Evolutionary conservation across 768 basidiomycete species (phyloP), one percentile per base, ranked within the genome.

Genomic region (Mycena metata): DNA sequence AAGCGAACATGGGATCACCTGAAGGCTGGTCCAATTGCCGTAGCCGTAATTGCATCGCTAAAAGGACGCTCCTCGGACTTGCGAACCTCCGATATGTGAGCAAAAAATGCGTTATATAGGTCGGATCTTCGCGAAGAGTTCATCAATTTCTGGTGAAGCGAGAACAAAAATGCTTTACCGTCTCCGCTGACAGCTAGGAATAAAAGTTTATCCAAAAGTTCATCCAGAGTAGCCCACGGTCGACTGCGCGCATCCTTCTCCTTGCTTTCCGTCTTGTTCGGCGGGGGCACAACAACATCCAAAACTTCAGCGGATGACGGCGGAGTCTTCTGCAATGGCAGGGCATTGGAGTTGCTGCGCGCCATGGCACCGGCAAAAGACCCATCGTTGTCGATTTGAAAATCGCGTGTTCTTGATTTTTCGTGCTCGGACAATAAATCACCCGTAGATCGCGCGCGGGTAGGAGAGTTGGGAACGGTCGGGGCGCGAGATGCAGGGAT

Each of bases 41-140:
- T 87, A 95, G 91, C 52, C 93, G 89, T 75, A 94, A 92, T 78
- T 95, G 92, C 91, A 96, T 94, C 7, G 93, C 91, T 50, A 95
- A 83, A n/a, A 96, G 82, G 19, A 96, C 81, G 65, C 86, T 90
- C 46, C 94, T 88, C 10, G 94, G 94, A 39, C 86, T 91, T 43
- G 93, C 87, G 76, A 96, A 96, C 66, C 93, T 85, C 39, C 94
- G 91, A 75, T 93, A 95, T 10, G 93, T 94, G 43, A 95, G 85
- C 52, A 96, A 82, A 78, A 96, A 95, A 77, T 94, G 90, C 3
- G 88, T 87, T 35, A 94, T 88, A 75, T 89, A 96, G 6, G 88
- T 85, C 15, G 92, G 87, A 76, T 96, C 94, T 96, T 43, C n/a
- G 30, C 11, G 7, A 39, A 39, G 6, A 10, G 12, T 10, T 58